Conservation (phyloP, 805 yeast species). For the Wilhelminamyces savonicus region DNA sequence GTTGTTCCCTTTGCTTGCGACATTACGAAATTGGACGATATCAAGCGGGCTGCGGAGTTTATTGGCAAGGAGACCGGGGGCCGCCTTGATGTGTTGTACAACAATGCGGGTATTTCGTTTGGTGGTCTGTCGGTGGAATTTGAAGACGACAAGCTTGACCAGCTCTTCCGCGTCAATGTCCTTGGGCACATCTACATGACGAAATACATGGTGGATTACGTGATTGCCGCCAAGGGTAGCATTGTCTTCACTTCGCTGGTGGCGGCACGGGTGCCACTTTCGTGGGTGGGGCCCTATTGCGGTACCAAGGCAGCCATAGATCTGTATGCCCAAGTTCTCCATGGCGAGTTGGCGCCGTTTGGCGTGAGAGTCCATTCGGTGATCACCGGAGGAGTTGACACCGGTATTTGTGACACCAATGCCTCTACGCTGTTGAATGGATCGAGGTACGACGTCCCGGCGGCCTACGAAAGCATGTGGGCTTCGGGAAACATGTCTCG, state of each 20-base stretch:
- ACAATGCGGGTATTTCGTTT: conserved; percentile 33
- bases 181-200: conserved; percentile 32
- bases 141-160: conserved; percentile 14
- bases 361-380: conserved; percentile 35
- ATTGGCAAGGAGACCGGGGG: conserved; percentile 24
- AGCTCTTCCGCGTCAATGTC: conserved; percentile 28
- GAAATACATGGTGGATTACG: conserved; percentile 21
- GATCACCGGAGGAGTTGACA: conserved; percentile 34
- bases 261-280: conserved; percentile 22
- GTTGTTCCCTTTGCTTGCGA: conserved; percentile 26
- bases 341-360: conserved; percentile 28
- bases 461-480: conserved; percentile 12
- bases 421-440: conserved; percentile 1
- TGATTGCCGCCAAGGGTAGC: conserved; percentile 26
- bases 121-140: conserved; percentile 29
- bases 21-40: conserved; percentile 21
- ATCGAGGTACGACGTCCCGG: conserved; percentile 16
- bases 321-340: conserved; percentile 25
- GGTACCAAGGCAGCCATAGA: conserved; percentile 37
- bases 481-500: conserved; percentile 18
- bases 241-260: conserved; percentile 34
- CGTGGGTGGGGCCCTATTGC: conserved; percentile 27
- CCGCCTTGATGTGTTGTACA: conserved; percentile 29
- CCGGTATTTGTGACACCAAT: conserved; percentile 20
- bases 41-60: conserved; percentile 13